Evolutionary conservation across 371 early-diverging fungal species (phyloP).

Genomic region (Mucor saturninus): DNA sequence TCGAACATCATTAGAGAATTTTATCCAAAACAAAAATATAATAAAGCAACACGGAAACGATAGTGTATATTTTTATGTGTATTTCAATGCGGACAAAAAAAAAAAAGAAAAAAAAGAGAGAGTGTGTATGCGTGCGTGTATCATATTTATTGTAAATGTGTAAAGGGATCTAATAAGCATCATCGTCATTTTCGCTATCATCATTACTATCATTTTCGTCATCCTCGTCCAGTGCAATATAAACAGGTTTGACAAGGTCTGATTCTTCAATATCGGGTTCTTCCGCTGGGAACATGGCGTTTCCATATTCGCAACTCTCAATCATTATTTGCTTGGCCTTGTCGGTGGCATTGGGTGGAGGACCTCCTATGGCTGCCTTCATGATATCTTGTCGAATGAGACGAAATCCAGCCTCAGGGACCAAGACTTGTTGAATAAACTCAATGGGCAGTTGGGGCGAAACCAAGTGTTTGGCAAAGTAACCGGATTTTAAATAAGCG

Average conservation of each 20-base stretch:
- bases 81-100: not conserved
- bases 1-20: slow-evolving; percentile 62
- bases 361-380: not conserved
- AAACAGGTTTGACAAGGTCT: not conserved
- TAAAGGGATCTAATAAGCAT: not conserved
- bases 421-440: slow-evolving; percentile 60
- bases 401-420: slow-evolving; percentile 58
- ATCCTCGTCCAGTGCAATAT: too few species aligned
- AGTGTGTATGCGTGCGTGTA: not conserved
- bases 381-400: slow-evolving; percentile 50
- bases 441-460: slow-evolving; percentile 56
- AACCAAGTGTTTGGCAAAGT: slow-evolving; percentile 34
- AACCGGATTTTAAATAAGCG: slow-evolving; percentile 36
- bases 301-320: slow-evolving; percentile 34
- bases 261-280: slow-evolving; percentile 12
- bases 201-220: not conserved
- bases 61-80: too few species aligned
- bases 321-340: slow-evolving; percentile 29
- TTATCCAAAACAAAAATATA: slow-evolving; percentile 2
- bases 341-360: not conserved
- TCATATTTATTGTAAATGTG: too few species aligned
- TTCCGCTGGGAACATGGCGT: slow-evolving; percentile 19
- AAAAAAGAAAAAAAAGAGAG: not conserved
- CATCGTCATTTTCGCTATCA: not conserved
- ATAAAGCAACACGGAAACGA: not conserved